These are phyloP conservation scores for Echeveria elegans DNA, from an alignment of 164 flowering plant genomes.

Conservation along the genomic window DNA sequence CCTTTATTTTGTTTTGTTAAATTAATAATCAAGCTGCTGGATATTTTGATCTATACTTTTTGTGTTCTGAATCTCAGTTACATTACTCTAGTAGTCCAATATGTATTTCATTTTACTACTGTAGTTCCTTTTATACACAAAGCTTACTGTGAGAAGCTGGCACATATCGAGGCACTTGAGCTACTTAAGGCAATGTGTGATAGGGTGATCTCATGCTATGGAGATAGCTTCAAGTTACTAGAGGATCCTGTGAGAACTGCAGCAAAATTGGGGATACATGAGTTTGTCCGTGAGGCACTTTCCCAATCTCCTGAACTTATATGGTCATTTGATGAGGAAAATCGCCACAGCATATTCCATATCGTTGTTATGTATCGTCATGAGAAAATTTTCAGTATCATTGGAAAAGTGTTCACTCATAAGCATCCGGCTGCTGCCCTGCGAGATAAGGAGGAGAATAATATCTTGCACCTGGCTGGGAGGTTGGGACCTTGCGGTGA, in stretches of 20 bases:
- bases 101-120: too few relatives aligned
- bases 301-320: too few relatives aligned
- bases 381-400: too few relatives aligned
- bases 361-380: neutral
- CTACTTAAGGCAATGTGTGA: conserved; percentile 1
- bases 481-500: neutral
- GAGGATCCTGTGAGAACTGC: too few relatives aligned
- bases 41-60: too few relatives aligned
- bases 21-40: too few relatives aligned
- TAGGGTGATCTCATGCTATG: neutral
- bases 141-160: neutral
- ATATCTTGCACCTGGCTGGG: conserved; percentile 11
- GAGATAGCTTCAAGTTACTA: neutral
- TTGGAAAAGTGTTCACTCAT: neutral
- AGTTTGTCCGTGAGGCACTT: neutral
- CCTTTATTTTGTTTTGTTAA: too few relatives aligned
- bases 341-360: neutral
- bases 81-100: too few relatives aligned
- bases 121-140: neutral
- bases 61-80: too few relatives aligned
- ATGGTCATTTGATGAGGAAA: neutral
- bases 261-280: conserved; percentile 8
- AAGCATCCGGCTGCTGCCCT: neutral
- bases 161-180: neutral
- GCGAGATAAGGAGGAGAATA: neutral